Percentiles rank a stretch among this genome's conserved stretches.
These are phyloP conservation scores for Leishmania amazonensis DNA, from an alignment of 208 protist genomes.

Conservation along the genomic window DNA sequence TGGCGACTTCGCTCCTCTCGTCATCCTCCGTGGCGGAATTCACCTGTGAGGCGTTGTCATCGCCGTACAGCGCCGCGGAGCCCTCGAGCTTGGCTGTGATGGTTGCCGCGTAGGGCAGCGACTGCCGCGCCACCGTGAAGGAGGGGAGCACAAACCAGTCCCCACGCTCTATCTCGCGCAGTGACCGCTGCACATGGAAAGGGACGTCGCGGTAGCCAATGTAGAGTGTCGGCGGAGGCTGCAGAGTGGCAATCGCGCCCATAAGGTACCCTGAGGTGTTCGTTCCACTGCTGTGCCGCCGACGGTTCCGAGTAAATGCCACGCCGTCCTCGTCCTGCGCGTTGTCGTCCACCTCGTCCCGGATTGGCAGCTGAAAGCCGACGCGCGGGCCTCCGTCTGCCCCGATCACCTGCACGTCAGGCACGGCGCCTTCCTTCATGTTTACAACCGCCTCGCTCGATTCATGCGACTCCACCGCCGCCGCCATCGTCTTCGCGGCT, in stretches of 20 bases:
- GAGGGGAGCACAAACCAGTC: constrained; percentile 81
- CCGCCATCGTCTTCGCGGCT: neutral
- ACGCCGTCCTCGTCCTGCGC: constrained; percentile 1
- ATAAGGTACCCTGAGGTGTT: neutral
- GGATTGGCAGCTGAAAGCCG: constrained; percentile 12
- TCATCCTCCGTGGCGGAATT: constrained; percentile 23
- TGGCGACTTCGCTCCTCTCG: constrained; percentile 14
- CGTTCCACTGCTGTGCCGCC: constrained; percentile 12
- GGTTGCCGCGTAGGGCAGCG: constrained; percentile 18
- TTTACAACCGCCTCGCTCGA: neutral
- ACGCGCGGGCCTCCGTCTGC: constrained; percentile 2
- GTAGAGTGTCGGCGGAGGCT: constrained; percentile 59
- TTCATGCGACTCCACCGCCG: neutral
- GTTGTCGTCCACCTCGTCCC: neutral
- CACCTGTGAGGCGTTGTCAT: neutral
- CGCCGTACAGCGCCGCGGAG: neutral
- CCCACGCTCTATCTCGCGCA: constrained; percentile 35
- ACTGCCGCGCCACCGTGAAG: constrained; percentile 58
- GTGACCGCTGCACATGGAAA: constrained; percentile 41
- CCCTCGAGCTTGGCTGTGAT: constrained; percentile 7
- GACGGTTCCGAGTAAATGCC: neutral
- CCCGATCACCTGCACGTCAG: neutral
- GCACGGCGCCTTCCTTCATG: neutral
- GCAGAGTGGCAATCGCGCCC: constrained; percentile 12
- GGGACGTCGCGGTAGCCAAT: constrained; percentile 67